These are phyloP conservation scores for Cytospora paraplurivora DNA, from an alignment of 2,329 filamentous ascomycete species.

Conservation along the genomic window DNA sequence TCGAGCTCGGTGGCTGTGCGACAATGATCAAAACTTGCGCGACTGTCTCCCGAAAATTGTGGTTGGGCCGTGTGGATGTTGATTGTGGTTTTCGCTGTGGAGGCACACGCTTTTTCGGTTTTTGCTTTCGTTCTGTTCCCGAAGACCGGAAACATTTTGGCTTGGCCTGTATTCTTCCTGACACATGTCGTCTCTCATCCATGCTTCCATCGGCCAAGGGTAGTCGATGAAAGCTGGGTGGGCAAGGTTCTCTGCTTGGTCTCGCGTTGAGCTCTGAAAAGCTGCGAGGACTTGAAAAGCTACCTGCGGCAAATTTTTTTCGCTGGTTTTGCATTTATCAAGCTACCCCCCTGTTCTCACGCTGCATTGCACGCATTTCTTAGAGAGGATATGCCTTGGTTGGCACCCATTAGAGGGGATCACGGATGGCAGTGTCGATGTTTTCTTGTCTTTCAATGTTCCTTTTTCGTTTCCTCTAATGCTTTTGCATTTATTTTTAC, in stretches of 20 bases:
- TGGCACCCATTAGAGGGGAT: constrained; percentile 29
- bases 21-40: not conserved
- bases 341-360: constrained; percentile 16
- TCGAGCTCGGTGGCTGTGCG: not conserved
- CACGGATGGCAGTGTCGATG: constrained; percentile 17
- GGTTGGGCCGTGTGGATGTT: constrained; percentile 21
- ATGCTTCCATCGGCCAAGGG: constrained; percentile 19
- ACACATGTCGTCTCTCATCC: constrained; percentile 28
- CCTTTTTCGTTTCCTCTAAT: constrained; percentile 20
- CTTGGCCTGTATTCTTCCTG: constrained; percentile 26
- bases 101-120: constrained; percentile 19
- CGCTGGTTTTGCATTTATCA: not conserved
- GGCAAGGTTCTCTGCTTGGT: not conserved
- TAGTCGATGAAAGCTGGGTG: not conserved
- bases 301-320: constrained; percentile 10
- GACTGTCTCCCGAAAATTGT: constrained; percentile 14
- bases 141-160: constrained; percentile 15
- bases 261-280: constrained; percentile 2
- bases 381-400: constrained; percentile 29
- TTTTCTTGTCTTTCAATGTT: constrained; percentile 3
- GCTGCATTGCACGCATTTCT: constrained; percentile 27
- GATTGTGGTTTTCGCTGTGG: constrained; percentile 15
- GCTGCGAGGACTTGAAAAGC: not conserved
- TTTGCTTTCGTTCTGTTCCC: constrained; percentile 11
- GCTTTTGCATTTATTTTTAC: constrained; percentile 19